Base-by-base conservation (phyloP, 129 eudicot genomes). In the Flaveria robusta region DNA sequence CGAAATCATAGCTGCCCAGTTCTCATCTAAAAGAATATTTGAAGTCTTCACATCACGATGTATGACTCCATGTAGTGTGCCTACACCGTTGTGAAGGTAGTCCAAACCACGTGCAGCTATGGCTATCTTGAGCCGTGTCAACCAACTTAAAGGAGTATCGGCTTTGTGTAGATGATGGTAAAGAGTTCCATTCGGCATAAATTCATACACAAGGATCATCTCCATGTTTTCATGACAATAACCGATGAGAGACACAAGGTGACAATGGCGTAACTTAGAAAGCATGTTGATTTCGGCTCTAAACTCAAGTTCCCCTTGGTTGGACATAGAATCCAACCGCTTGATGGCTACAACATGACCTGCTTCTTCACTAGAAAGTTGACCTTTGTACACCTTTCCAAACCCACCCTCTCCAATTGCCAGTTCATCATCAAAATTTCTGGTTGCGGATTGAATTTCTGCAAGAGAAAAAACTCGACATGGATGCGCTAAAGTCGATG, bases 391-490 rank as follows among this genome's bases (percentile, higher is more conserved):
- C n/a, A n/a, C n/a, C n/a, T 11, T 70, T 10, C 82, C 72, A 7
- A 31, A 70, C 49, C 77, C 88, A 7, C 88, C 88, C 0, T 37
- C 15, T 9, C 81, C 88, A 19, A 81, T 74, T 27, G 78, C 70
- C 14, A 37, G 16, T 19, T 43, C 47, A 31, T 77, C 78, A 34
- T 72, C 72, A 39, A 81, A 85, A 31, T 79, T 34, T 3, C 56
- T 16, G 3, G 86, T 82, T 18, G 88, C 81, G 24, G 13, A 42
- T 31, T 19, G 58, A 9, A 85, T 81, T 78, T 85, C n/a, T n/a
- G n/a, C n/a, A n/a, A n/a, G n/a, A n/a, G n/a, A n/a, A n/a, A n/a
- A n/a, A n/a, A n/a, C n/a, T n/a, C n/a, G n/a, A n/a, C n/a, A n/a
- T n/a, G n/a, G n/a, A n/a, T n/a, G n/a, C n/a, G n/a, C n/a, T n/a